phyloP scores from a whole-genome alignment of 345 rosid species.

The Heritiera fomes region DNA sequence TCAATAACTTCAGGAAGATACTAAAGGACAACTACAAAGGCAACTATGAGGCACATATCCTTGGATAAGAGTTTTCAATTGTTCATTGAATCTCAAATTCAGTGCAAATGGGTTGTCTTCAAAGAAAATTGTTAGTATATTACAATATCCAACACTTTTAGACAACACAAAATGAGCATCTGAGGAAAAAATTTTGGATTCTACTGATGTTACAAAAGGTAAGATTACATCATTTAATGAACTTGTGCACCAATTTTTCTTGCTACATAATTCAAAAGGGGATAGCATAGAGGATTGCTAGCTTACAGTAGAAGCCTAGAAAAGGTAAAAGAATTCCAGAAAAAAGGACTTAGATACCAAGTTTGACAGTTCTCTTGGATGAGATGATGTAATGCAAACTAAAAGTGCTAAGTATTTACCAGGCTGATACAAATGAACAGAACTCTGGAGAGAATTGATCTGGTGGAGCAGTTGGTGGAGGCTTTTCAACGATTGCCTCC shows the following conservation, averaged over 20 bases:
- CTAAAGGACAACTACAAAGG: not conserved
- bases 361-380: not conserved
- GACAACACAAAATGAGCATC: slow-evolving; percentile 39
- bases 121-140: not conserved
- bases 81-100: slow-evolving; percentile 1
- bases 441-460: slow-evolving; percentile 95
- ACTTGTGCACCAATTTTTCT: not conserved
- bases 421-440: slow-evolving; percentile 87
- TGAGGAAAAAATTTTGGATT: not conserved
- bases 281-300: not conserved
- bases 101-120: not conserved
- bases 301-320: not conserved
- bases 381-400: slow-evolving; percentile 14
- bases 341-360: not conserved
- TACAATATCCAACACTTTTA: not conserved
- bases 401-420: slow-evolving; percentile 41
- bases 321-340: not conserved
- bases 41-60: not conserved
- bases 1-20: not conserved
- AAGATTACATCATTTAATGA: not conserved
- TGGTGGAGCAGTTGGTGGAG: slow-evolving; percentile 87
- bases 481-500: slow-evolving; percentile 80
- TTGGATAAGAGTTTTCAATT: not conserved
- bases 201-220: not conserved
- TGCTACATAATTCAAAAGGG: not conserved